Conservation (phyloP, 2,329 filamentous ascomycete species). For the Nothophoma quercina region DNA sequence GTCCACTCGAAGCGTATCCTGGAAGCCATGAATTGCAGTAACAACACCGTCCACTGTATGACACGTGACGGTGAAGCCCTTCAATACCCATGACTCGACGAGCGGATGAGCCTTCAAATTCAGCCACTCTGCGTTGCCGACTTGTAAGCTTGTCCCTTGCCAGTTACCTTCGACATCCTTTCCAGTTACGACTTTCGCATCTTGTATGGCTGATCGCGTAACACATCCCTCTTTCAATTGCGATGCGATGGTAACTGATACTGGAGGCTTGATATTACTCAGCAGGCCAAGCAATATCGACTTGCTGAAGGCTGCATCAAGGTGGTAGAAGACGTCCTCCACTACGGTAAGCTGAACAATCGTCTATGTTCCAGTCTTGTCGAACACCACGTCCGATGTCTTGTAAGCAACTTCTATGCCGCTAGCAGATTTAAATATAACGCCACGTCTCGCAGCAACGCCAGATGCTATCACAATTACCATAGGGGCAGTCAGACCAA, state of each 20-base stretch:
- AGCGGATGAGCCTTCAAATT: slow-evolving; percentile 53
- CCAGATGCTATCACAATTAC: slow-evolving; percentile 77
- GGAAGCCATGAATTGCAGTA: slow-evolving; percentile 60
- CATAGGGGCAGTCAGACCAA: slow-evolving; percentile 80
- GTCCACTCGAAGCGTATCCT: slow-evolving; percentile 58
- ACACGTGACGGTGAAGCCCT: slow-evolving; percentile 56
- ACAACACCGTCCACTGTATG: slow-evolving; percentile 58
- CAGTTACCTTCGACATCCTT: slow-evolving; percentile 54
- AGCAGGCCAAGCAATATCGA: slow-evolving; percentile 51
- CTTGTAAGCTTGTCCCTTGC: slow-evolving; percentile 43
- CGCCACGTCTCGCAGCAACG: slow-evolving; percentile 67
- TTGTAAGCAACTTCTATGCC: slow-evolving; percentile 69
- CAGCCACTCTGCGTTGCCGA: slow-evolving; percentile 60
- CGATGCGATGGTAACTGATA: slow-evolving; percentile 58
- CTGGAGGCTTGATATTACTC: slow-evolving; percentile 58
- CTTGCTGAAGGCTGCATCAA: slow-evolving; percentile 6
- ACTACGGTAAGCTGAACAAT: slow-evolving; percentile 59
- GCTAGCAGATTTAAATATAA: slow-evolving; percentile 74
- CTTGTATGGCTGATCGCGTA: slow-evolving; percentile 9
- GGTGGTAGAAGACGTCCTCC: slow-evolving; percentile 31
- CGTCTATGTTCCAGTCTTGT: slow-evolving; percentile 82
- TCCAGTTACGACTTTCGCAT: slow-evolving; percentile 50
- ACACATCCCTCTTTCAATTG: slow-evolving; percentile 48
- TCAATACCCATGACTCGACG: slow-evolving; percentile 40
- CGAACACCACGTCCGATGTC: slow-evolving; percentile 73